These are phyloP conservation scores for Rhodamnia rubescens DNA, from an alignment of 345 rosid species.

Conservation along the genomic window DNA sequence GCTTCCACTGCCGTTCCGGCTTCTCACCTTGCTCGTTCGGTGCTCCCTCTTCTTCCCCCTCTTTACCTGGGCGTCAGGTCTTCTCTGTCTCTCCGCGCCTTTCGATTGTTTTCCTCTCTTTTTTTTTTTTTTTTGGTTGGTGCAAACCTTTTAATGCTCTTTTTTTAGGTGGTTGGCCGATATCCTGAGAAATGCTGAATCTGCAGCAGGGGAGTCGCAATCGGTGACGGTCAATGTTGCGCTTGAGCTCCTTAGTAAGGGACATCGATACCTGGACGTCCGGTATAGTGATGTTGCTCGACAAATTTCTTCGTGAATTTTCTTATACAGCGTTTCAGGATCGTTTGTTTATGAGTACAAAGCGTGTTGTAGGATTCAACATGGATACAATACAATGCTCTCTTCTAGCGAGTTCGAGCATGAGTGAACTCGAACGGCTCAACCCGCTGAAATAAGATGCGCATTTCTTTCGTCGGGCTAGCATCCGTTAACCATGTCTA, in stretches of 20 bases:
- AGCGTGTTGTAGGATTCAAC: neutral
- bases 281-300: neutral
- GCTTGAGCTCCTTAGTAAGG: constrained; percentile 7
- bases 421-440: neutral
- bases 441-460: neutral
- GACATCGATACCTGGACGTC: constrained; percentile 18
- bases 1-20: neutral
- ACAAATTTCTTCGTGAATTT: neutral
- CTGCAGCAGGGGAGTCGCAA: neutral
- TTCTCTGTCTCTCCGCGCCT: neutral
- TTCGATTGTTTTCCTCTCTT: neutral
- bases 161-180: neutral
- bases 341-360: neutral
- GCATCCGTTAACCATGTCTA: neutral
- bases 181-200: neutral
- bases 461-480: neutral
- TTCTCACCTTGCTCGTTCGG: neutral
- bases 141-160: too few species aligned
- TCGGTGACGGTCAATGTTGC: constrained; percentile 9
- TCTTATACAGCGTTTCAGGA: neutral
- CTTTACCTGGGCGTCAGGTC: neutral
- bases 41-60: neutral
- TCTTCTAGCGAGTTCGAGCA: neutral
- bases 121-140: neutral
- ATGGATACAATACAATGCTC: neutral